Evolutionary conservation across 2,329 filamentous ascomycete species (phyloP), one percentile per base, ranked within the genome.

Genomic region (Davidsoniella neocaledoniae): DNA sequence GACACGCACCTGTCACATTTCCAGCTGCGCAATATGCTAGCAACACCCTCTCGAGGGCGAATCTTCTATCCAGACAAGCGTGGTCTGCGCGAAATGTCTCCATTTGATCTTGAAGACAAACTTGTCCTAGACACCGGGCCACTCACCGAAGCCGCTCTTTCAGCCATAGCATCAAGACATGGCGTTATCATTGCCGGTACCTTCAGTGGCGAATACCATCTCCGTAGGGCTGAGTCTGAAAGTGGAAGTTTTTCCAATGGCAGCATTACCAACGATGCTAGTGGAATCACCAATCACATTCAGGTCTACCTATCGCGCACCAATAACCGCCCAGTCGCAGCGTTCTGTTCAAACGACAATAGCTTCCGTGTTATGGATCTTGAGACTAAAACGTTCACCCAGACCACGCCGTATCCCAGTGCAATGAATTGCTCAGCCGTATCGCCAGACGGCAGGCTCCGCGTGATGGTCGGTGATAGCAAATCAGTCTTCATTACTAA

Each of bases 361-460:
- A 67, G 66, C 2, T 71, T 82, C 55, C 72, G 78, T 17, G 63
- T 76, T 26, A 61, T 82, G 43, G 78, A 82, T 55, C 59, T 81
- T 8, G 61, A 62, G 38, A 75, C 76, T 3, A 74, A 82, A 54
- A 72, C 66, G 21, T 76, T 83, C 54, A 65, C 76, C 4, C 66
- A 70, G 37, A 65, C 72, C 29, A 64, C 61, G 43, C 61, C 57
- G 49, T 86, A 81, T 59, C 62, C 70, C 0, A 72, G 74, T 56
- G 70, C 82, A 2, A 69, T 86, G 53, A 90, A 90, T 62, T 86
- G 81, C 64, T 76, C 81, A 1, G 78, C 81, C 1, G 70, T 83
- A 1, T 85, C 81, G 1, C 79, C 83, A 0, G 79, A 87, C 59
- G 71, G 76, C 49, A 76, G 83, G 2, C 67, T 88, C 56, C 78